Base-by-base conservation (phyloP, 805 yeast species). In the Candida quercuum region DNA sequence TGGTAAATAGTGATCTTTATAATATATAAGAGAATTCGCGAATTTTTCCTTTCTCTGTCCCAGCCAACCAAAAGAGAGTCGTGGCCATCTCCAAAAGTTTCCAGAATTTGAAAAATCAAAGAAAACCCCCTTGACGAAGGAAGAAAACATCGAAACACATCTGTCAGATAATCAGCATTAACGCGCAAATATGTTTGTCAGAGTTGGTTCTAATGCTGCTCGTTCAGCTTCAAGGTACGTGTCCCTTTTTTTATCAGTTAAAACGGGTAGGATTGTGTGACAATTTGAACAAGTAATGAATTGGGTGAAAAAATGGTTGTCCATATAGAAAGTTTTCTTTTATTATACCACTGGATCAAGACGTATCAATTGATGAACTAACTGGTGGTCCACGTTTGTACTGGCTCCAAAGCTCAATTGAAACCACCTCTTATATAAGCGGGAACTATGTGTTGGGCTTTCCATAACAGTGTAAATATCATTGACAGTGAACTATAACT, bases 151-250 rank as follows among this genome's bases (percentile, higher is more conserved):
- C 31, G 24, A 16, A 22, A 12, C 17, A 24, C 19, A 21, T 23
- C 24, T n/a, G n/a, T n/a, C n/a, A n/a, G n/a, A n/a, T n/a, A n/a
- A n/a, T n/a, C n/a, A n/a, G n/a, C n/a, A n/a, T n/a, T n/a, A n/a
- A n/a, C n/a, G n/a, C n/a, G n/a, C n/a, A n/a, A 38, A 33, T 26
- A 42, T 48, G 57, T 54, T 57, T 48, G 37, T 51, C 44, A 57
- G 59, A 54, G 41, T 47, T 45, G 52, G 58, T 50, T 51, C 53
- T 46, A 44, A 47, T 46, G 56, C 55, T 44, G 60, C 49, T 44
- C 61, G 60, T 42, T 51, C 54, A 46, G 59, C 57, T 45, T 48
- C 57, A 35, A 53, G 57, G 57, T 53, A 41, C 18, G 57, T 51
- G 11, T 5, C 17, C 13, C 12, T 19, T n/a, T 15, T 26, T 23